Base-by-base conservation (phyloP, 2,329 filamentous ascomycete genomes). In the Blastomyces percursus region DNA sequence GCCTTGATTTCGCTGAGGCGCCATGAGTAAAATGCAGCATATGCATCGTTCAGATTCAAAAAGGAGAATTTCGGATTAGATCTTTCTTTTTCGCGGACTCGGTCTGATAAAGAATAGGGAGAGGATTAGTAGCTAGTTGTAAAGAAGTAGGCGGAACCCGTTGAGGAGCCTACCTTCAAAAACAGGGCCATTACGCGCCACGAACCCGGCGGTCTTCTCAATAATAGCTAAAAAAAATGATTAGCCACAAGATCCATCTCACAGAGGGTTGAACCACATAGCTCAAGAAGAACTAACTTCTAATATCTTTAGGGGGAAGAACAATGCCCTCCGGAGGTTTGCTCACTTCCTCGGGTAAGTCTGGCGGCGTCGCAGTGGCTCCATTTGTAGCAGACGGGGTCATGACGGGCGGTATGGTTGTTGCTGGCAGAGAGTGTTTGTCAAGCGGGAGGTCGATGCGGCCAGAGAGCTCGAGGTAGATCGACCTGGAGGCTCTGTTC, bases 121-220 rank as follows among this genome's bases (percentile, higher is more conserved):
- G 50, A 57, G 52, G 55, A 35, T 64, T 56, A 58, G 48, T 16
- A 19, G 21, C 48, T 7, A 3, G 12, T 8, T n/a, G 30, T 3
- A n/a, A 16, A 38, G 3, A 8, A 24, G 38, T 16, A 65, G 46
- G 19, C 50, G 27, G 11, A 24, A 32, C n/a, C 12, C 35, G 32
- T 32, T 7, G 55, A 3, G 30, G 54, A 38, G 66, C 70, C 52
- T 71, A 81, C 80, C 79, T 77, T 95, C 89, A 71, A 95, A 91
- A 8, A 85, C 73, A 14, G 77, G 70, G 44, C 84, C 84, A 70
- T 84, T 84, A 68, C 85, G 82, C 64, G 87, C 86, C 63, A 96
- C 90, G 73, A 95, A 97, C 56, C 91, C 91, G 61, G 94, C 93
- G 14, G 93, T 96, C 79, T 96, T 97, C 76, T 96, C 92, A 71